A percentile compares a stretch with the other conserved stretches of the same genome.
phyloP scores from a whole-genome alignment of 2,329 filamentous ascomycete species.

The Claviceps arundinis region DNA sequence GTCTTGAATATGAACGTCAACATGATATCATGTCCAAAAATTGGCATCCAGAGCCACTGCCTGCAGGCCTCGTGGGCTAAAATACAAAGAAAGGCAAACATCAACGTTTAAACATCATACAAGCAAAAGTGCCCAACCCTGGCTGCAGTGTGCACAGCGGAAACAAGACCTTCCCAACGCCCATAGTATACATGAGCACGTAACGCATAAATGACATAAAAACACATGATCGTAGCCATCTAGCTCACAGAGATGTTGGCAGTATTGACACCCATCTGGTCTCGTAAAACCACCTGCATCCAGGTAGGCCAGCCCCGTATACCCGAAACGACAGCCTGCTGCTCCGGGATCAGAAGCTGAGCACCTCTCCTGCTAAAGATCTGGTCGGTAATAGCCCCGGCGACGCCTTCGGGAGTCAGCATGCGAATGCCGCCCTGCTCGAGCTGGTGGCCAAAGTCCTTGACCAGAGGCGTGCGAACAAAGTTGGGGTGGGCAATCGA shows the following conservation, averaged over 20 bases:
- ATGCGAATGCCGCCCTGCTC: conserved; percentile 17
- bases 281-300: conserved; percentile 20
- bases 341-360: conserved; percentile 30
- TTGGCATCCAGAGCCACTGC: too few species aligned
- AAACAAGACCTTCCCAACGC: too few species aligned
- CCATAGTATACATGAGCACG: not conserved
- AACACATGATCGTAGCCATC: not conserved
- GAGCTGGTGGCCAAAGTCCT: conserved; percentile 18
- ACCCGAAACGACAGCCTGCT: conserved; percentile 12
- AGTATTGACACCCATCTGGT: conserved; percentile 9
- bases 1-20: too few species aligned
- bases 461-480: conserved; percentile 32
- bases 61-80: too few species aligned
- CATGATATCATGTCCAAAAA: too few species aligned
- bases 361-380: conserved; percentile 30
- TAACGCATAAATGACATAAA: not conserved
- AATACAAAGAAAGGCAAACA: too few species aligned
- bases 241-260: not conserved
- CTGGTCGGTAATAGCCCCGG: conserved; percentile 29
- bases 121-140: too few species aligned
- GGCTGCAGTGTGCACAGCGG: too few species aligned
- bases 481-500: conserved; percentile 48
- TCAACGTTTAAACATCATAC: too few species aligned
- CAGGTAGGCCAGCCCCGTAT: conserved; percentile 29
- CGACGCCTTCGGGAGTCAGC: conserved; percentile 23